A percentile compares a stretch with the other conserved stretches of the same genome.
phyloP scores from a whole-genome alignment of 2,329 filamentous ascomycete genomes.

The Fusarium tanahbumbuense region DNA sequence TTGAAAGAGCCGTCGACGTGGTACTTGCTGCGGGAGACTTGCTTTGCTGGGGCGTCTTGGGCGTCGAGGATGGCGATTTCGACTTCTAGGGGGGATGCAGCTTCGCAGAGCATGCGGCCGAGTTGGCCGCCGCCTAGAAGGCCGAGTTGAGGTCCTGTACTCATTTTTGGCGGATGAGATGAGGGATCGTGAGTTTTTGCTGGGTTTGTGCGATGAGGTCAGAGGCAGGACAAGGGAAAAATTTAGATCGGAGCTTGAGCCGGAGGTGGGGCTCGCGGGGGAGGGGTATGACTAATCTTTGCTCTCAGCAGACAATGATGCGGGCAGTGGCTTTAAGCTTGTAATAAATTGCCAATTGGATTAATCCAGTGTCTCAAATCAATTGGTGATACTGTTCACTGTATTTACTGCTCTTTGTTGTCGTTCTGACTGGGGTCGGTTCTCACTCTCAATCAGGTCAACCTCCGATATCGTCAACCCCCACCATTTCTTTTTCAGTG shows the following conservation, averaged over 20 bases:
- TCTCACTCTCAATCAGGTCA: background rate
- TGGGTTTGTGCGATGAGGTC: slow-evolving; percentile 24
- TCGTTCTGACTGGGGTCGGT: too few species aligned
- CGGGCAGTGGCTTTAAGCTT: background rate
- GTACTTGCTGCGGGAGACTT: slow-evolving; percentile 78
- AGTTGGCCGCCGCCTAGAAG: slow-evolving; percentile 76
- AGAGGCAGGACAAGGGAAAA: slow-evolving; percentile 17
- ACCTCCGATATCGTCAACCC: slow-evolving; percentile 20
- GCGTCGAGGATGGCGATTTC: slow-evolving; percentile 83
- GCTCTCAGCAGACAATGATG: background rate
- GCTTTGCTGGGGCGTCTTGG: slow-evolving; percentile 82
- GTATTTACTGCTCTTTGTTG: background rate
- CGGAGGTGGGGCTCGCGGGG: background rate
- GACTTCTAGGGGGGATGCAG: slow-evolving; percentile 79
- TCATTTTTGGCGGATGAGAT: slow-evolving; percentile 6
- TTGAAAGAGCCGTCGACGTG: slow-evolving; percentile 92
- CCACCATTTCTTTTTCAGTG: background rate
- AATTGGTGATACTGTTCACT: fast-evolving
- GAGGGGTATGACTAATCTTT: slow-evolving; percentile 1
- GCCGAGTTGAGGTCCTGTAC: slow-evolving; percentile 52
- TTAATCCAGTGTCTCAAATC: too few species aligned
- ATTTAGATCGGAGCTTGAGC: slow-evolving; percentile 22
- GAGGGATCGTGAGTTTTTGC: background rate
- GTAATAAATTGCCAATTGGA: background rate
- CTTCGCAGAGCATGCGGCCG: slow-evolving; percentile 92